Base-by-base conservation (phyloP, 176 grass and related monocot species). In the Zea mays region DNA sequence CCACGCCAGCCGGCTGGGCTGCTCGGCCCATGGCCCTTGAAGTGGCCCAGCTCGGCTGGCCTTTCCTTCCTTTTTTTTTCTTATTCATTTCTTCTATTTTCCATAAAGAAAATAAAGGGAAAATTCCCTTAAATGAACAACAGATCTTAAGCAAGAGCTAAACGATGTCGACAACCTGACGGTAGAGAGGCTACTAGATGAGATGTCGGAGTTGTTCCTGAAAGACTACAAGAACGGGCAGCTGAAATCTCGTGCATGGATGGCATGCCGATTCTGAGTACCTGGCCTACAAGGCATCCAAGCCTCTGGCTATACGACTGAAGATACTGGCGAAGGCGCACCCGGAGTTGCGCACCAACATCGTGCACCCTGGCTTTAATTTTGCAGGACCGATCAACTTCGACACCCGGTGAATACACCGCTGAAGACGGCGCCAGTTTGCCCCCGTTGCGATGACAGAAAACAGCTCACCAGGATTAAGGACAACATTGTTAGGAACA, bases 281-380 rank as follows among this genome's bases (percentile, higher is more conserved):
- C 49, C 81, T 85, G 27, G 78, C 93, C 13, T 92, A 96, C 61
- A 90, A 55, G 20, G 78, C 90, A 7, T 92, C 89, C 14, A 92
- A 92, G 86, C 66, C 78, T 65, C 72, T 82, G 3, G 6, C 83
- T 68, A 83, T n/a, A 86, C 70, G 84, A 78, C 16, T 96, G 90
- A 89, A 84, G 52, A 61, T 96, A 27, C 54, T 96, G 11, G 87
- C 93, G 7, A 88, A 68, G 71, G 85, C 14, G 38, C 66, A 71
- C 65, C 72, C 65, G 0, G 12, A 19, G 27, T 64, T 91, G 33
- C 57, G 73, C 37, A 76, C 81, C 48, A 89, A 89, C 62, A 80
- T 74, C 35, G 74, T 87, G 13, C 55, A 78, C 69, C 93, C 93
- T 60, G 93, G 93, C 14, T n/a, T n/a, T n/a, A n/a, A n/a, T 96